phyloP scores from a whole-genome alignment of 2,329 filamentous ascomycete genomes.

The Trichoderma sp. region DNA sequence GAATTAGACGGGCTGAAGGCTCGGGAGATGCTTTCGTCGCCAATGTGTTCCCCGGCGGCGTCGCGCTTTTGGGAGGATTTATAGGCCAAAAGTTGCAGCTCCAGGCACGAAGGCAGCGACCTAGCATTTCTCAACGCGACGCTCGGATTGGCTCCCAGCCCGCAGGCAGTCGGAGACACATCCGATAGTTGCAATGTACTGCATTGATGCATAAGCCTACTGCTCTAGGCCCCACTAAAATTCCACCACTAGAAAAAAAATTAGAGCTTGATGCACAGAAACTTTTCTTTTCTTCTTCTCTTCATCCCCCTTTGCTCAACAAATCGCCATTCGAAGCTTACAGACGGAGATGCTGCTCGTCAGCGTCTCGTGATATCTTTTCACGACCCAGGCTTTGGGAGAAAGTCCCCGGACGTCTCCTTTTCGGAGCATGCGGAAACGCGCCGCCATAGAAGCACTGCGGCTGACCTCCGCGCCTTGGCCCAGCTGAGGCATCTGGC shows the following conservation, averaged over 20 bases:
- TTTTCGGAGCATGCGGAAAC: conserved; percentile 72
- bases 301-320: conserved; percentile 84
- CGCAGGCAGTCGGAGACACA: conserved; percentile 12
- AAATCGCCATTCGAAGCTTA: conserved; percentile 99
- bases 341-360: conserved; percentile 64
- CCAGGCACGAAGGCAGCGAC: conserved; percentile 19
- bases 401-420: conserved; percentile 98
- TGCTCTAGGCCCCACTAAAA: conserved; percentile 24
- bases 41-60: not conserved
- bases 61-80: conserved; percentile 17
- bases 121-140: conserved; percentile 23
- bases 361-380: conserved; percentile 34
- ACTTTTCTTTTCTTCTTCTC: conserved; percentile 33
- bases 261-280: conserved; percentile 18
- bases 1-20: not conserved
- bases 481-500: conserved; percentile 41
- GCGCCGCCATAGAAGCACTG: conserved; percentile 99
- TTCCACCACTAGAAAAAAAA: conserved; percentile 25
- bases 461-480: conserved; percentile 73
- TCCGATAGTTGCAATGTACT: conserved; percentile 22
- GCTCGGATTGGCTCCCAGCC: conserved; percentile 27
- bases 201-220: conserved; percentile 21
- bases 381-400: conserved; percentile 75
- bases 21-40: not conserved
- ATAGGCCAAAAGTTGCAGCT: conserved; percentile 5